A percentile compares a stretch with the other conserved stretches of the same genome.
These are phyloP conservation scores for Ustanciosporium gigantosporum DNA, from an alignment of 1,284 basidiomycete species.

Conservation along the genomic window DNA sequence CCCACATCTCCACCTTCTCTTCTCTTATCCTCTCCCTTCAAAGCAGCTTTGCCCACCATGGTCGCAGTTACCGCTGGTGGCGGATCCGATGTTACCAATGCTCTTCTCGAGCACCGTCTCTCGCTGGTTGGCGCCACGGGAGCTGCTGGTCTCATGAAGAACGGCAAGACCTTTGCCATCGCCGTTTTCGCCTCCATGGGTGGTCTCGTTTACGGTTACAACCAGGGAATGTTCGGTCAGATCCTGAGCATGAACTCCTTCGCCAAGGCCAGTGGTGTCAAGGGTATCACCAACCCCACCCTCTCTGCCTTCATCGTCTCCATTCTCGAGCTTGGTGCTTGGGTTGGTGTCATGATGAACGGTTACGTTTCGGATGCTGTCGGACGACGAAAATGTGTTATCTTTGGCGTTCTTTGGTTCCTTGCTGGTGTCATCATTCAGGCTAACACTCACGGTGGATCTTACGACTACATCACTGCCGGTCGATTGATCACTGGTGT, in stretches of 20 bases:
- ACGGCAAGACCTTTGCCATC: slow-evolving; percentile 40
- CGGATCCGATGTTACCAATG: slow-evolving; percentile 13
- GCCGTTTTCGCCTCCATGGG: slow-evolving; percentile 70
- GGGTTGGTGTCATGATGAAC: slow-evolving; percentile 71
- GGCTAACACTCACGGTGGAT: slow-evolving; percentile 66
- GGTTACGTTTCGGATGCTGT: slow-evolving; percentile 72
- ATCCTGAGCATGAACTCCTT: slow-evolving; percentile 81
- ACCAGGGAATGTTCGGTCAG: slow-evolving; percentile 67
- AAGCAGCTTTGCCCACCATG: slow-evolving; percentile 13
- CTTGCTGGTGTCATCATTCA: slow-evolving; percentile 73
- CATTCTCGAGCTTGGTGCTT: slow-evolving; percentile 74
- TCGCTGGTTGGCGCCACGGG: slow-evolving; percentile 38
- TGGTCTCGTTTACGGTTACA: slow-evolving; percentile 77
- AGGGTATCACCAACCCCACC: slow-evolving; percentile 73
- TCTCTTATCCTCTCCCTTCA: slow-evolving; percentile 1
- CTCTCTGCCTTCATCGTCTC: slow-evolving; percentile 72
- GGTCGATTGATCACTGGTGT: slow-evolving; percentile 75
- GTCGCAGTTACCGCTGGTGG: background rate
- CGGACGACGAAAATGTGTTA: slow-evolving; percentile 71
- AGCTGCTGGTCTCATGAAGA: slow-evolving; percentile 40
- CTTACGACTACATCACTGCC: slow-evolving; percentile 68
- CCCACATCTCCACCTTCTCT: background rate
- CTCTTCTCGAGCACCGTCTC: slow-evolving; percentile 29
- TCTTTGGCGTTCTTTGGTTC: slow-evolving; percentile 72
- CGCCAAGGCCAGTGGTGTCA: slow-evolving; percentile 69